phyloP scores from a whole-genome alignment of 805 yeast species.

The Schwanniomyces sp. region DNA sequence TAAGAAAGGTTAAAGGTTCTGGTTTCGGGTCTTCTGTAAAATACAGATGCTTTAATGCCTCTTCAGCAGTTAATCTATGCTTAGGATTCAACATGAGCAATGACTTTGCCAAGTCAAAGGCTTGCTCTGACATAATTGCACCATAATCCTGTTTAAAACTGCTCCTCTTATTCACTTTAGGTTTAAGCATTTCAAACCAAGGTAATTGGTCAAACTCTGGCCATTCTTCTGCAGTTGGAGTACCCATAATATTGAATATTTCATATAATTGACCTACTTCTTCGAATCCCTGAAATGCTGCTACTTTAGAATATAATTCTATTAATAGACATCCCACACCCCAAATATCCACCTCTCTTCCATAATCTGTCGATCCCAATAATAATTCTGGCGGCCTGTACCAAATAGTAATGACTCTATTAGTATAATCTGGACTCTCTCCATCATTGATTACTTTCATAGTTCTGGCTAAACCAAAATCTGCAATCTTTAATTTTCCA shows the following conservation, averaged over 20 bases:
- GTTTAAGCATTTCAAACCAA: slow-evolving; percentile 87
- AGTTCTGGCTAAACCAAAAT: slow-evolving; percentile 78
- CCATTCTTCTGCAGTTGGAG: slow-evolving; percentile 75
- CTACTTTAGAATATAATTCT: slow-evolving; percentile 72
- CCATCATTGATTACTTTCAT: slow-evolving; percentile 57
- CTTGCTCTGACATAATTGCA: slow-evolving; percentile 46
- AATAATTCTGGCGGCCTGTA: slow-evolving; percentile 94
- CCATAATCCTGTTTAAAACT: slow-evolving; percentile 32
- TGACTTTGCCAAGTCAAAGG: slow-evolving; percentile 63
- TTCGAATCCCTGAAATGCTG: slow-evolving; percentile 85
- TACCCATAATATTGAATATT: slow-evolving; percentile 83
- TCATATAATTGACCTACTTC: slow-evolving; percentile 80
- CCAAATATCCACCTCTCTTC: slow-evolving; percentile 93
- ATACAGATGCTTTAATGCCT: slow-evolving; percentile 67
- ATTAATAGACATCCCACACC: slow-evolving; percentile 90
- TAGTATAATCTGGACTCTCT: slow-evolving; percentile 79
- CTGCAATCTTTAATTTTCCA: slow-evolving; percentile 72
- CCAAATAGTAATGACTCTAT: slow-evolving; percentile 95
- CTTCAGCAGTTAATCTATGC: slow-evolving; percentile 62
- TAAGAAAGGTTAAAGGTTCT: slow-evolving; percentile 55
- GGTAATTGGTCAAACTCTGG: slow-evolving; percentile 78
- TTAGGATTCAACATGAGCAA: slow-evolving; percentile 70
- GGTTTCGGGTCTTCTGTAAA: slow-evolving; percentile 70
- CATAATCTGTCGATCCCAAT: slow-evolving; percentile 87
- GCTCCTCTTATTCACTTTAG: slow-evolving; percentile 39